These are phyloP conservation scores for Didymella sp. DNA, from an alignment of 2,329 filamentous ascomycete genomes.

Conservation along the genomic window DNA sequence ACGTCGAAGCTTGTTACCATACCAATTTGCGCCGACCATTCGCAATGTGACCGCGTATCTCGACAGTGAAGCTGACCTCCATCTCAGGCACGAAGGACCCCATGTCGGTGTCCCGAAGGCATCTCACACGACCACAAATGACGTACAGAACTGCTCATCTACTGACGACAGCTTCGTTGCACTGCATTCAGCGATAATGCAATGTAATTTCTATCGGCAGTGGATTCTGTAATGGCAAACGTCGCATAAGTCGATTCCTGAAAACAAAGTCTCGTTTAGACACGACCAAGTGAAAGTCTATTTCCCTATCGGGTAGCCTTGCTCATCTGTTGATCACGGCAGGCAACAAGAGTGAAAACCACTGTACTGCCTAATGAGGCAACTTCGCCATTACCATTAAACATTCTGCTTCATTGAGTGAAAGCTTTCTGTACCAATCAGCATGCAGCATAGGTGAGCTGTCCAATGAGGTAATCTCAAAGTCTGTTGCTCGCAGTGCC, in stretches of 20 bases:
- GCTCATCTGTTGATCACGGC: neutral
- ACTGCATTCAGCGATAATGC: slow-evolving; percentile 1
- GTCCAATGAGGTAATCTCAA: too few relatives aligned
- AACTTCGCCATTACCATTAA: neutral
- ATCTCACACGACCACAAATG: slow-evolving; percentile 5
- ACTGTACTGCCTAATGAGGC: neutral
- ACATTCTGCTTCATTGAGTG: neutral
- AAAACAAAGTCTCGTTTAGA: neutral
- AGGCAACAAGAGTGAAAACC: neutral
- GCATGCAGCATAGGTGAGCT: neutral
- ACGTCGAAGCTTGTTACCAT: slow-evolving; percentile 9
- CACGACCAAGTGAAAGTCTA: neutral
- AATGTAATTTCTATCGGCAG: neutral
- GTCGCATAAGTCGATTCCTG: neutral
- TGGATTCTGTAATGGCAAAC: neutral
- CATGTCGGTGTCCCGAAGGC: slow-evolving; percentile 1
- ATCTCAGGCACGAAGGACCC: neutral
- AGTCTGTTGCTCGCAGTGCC: too few relatives aligned
- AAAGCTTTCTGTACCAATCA: neutral
- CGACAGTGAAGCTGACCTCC: neutral
- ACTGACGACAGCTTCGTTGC: neutral
- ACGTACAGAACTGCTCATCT: neutral
- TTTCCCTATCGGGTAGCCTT: neutral
- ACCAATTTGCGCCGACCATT: neutral
- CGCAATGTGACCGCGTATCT: neutral